Evolutionary conservation across 2,329 filamentous ascomycete genomes (phyloP), one percentile per base, ranked within the genome.

Genomic region (Cordyceps cateniannulata): DNA sequence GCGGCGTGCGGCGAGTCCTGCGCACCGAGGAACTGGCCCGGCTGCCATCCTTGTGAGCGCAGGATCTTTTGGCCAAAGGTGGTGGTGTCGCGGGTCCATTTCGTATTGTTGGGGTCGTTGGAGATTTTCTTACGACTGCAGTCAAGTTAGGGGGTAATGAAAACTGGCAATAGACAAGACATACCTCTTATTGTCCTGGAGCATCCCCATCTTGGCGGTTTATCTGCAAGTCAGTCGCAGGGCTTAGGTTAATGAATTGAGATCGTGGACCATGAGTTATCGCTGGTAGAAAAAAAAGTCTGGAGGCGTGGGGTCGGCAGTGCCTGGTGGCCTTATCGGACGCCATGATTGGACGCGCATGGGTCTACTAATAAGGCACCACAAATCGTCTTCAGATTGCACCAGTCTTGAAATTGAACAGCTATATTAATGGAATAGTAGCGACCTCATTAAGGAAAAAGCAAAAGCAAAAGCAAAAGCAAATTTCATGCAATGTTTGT

Each of bases 101-200:
- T 86, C 52, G 91, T 96, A 75, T 98, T 99, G 77, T 98, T 97
- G 8, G 95, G 95, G 75, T 99, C 95, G 72, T 89, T 83, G 66
- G 88, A 89, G 70, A 98, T 86, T 77, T 93, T 96, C 52, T 81
- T 67, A 57, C 73, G 73, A 58, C 74, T 75, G 56, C 44, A 47
- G 22, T 7, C 20, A 45, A 40, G 22, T 53, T 52, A 45, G 54
- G 51, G 12, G 12, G 5, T 7, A 16, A n/a, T 3, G 18, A n/a
- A 42, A n/a, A 16, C 6, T n/a, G 38, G 4, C 7, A 12, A 35
- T 35, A 42, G 18, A n/a, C 7, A 3, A 3, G n/a, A 27, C 12
- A 40, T 53, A 62, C 60, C 60, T 59, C 35, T 58, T 59, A 27
- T 48, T 53, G n/a, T 62, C 60, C 38, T 57, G 53, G 7, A 62